phyloP scores from a whole-genome alignment of 768 basidiomycete genomes.

The Dentipellis fragilis region DNA sequence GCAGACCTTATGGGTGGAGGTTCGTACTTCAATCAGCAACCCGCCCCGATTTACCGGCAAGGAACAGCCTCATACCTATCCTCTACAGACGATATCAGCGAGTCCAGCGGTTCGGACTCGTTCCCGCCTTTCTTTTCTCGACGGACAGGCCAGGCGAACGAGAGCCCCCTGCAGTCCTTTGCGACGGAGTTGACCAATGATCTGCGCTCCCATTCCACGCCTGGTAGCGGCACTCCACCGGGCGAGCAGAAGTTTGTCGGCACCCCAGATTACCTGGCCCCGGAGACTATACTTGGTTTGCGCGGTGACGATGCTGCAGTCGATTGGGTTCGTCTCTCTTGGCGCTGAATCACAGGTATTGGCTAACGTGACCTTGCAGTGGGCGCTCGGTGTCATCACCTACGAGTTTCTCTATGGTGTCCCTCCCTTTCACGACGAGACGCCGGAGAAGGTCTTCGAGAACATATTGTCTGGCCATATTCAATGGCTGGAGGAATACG shows the following conservation, averaged over 20 bases:
- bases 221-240: constrained; percentile 54
- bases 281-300: constrained; percentile 90
- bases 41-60: constrained; percentile 44
- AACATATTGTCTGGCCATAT: constrained; percentile 92
- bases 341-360: background rate
- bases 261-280: constrained; percentile 95
- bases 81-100: constrained; percentile 72
- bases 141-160: constrained; percentile 34
- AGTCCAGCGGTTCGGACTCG: constrained; percentile 82
- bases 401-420: constrained; percentile 97
- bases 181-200: constrained; percentile 79
- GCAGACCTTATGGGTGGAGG: constrained; percentile 45
- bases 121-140: constrained; percentile 29
- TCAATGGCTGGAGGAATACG: constrained; percentile 93
- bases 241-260: constrained; percentile 93
- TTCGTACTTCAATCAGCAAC: constrained; percentile 76
- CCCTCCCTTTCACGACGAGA: constrained; percentile 96
- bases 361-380: constrained; percentile 38
- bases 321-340: constrained; percentile 72
- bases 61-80: constrained; percentile 60
- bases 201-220: constrained; percentile 66
- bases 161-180: constrained; percentile 81
- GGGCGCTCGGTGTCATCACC: constrained; percentile 96
- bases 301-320: constrained; percentile 92
- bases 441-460: constrained; percentile 95